Evolutionary conservation across 768 basidiomycete genomes (phyloP).

Genomic region (Tulasnella sp.): DNA sequence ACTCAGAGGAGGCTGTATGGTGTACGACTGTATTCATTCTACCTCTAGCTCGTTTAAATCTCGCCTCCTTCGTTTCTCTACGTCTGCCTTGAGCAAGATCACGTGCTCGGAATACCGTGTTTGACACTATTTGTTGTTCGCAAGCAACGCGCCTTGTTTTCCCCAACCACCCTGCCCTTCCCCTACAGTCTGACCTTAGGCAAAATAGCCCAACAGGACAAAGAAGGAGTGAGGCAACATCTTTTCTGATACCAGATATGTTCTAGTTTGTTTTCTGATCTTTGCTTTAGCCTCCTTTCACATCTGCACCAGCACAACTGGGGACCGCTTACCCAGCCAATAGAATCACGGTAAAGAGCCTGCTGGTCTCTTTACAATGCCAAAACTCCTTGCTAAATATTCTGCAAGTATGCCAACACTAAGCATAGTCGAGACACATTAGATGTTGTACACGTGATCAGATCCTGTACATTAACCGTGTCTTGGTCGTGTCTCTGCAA

Average conservation of each 20-base stretch:
- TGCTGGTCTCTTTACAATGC: too few relatives aligned
- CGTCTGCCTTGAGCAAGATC: neutral
- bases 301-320: neutral
- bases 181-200: neutral
- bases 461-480: too few relatives aligned
- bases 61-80: slow-evolving; percentile 16
- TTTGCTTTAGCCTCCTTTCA: neutral
- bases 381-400: too few relatives aligned
- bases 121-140: slow-evolving; percentile 4
- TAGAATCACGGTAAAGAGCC: too few relatives aligned
- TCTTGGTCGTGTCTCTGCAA: too few relatives aligned
- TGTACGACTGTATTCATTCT: slow-evolving; percentile 13
- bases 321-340: neutral
- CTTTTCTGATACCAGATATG: neutral
- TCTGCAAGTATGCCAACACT: too few relatives aligned
- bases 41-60: slow-evolving; percentile 18
- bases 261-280: neutral
- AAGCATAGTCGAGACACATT: too few relatives aligned
- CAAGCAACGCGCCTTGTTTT: neutral
- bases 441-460: too few relatives aligned
- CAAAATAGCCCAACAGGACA: neutral
- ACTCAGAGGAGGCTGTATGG: slow-evolving; percentile 18
- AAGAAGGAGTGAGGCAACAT: neutral
- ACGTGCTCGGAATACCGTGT: neutral
- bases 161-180: neutral